Base-by-base conservation (phyloP, 495 filamentous ascomycete genomes). In the Melanomma pulvis-pyrius region DNA sequence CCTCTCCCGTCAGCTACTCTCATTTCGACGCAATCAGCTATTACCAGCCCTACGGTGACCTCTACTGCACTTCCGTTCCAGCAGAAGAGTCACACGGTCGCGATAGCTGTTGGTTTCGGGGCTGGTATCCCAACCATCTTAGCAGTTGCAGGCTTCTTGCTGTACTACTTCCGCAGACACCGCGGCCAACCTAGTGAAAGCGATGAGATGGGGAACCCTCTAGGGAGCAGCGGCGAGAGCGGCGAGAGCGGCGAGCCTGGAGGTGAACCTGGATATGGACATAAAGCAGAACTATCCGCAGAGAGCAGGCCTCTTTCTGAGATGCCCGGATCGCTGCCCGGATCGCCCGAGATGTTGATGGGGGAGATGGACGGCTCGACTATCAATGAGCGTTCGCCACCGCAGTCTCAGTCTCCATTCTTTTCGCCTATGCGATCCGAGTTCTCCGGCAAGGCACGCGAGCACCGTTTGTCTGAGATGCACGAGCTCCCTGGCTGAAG, bases 401-500 rank as follows among this genome's bases (percentile, higher is more conserved):
- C 7, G 7, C 25, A 39, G 2, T 36, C 30, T 28, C 49, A 25
- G 12, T 34, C 21, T 24, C n/a, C 55, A 25, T 47, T 59, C 34
- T 12, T 59, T 25, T 59, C 53, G 32, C 55, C 55, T 15, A 6
- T 47, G 12, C 12, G 22, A 2, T 56, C 53, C 2, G 53, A 46
- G 34, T 47, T 59, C 21, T 26, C 55, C 19, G 46, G 26, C 12
- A 36, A 17, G 28, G 28, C 17, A 8, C 30, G 9, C 49, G 49
- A 52, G 13, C 15, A 13, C 26, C 49, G 24, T 7, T 2, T 11
- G 26, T 11, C 25, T 19, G 55, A 59, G 39, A 47, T 59, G 19
- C 25, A 59, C 22, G 53, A 56, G 30, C 53, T 56, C 19, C 28
- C 28, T 17, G 53, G 53, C 25, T 56, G 30, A 39, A 19, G 28